Conservation (phyloP, 108 stramenopile genomes). For the Seminavis robusta region DNA sequence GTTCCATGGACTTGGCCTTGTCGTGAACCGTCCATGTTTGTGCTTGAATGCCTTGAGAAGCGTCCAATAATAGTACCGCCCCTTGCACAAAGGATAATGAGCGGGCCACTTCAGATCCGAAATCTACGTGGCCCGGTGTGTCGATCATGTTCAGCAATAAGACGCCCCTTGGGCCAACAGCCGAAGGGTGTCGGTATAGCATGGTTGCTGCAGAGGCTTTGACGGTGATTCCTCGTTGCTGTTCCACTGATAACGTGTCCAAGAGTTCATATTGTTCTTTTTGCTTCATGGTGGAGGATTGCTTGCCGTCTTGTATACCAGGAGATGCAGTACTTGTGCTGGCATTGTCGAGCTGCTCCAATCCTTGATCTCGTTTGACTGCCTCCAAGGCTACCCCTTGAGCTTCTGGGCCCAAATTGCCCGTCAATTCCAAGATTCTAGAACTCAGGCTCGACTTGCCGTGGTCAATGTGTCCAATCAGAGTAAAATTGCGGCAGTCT, state of each 20-base stretch:
- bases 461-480: slow-evolving; percentile 92
- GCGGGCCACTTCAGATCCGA: slow-evolving; percentile 90
- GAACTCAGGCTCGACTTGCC: slow-evolving; percentile 88
- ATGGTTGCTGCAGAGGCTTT: slow-evolving; percentile 97
- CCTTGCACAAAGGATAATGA: slow-evolving; percentile 94
- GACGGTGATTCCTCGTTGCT: slow-evolving; percentile 96
- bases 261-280: slow-evolving; percentile 90
- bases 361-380: slow-evolving; percentile 7
- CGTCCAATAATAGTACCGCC: slow-evolving; percentile 89
- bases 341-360: background rate
- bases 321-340: too few relatives aligned
- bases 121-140: slow-evolving; percentile 97
- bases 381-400: slow-evolving; percentile 52
- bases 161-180: slow-evolving; percentile 58
- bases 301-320: background rate
- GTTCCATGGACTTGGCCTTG: slow-evolving; percentile 74
- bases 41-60: slow-evolving; percentile 95
- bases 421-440: slow-evolving; percentile 82
- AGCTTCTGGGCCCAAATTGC: slow-evolving; percentile 66
- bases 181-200: slow-evolving; percentile 82
- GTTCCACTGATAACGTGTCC: slow-evolving; percentile 94
- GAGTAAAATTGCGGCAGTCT: slow-evolving; percentile 81
- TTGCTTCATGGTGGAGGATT: background rate
- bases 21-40: slow-evolving; percentile 96
- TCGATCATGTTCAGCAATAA: slow-evolving; percentile 93